Conservation (phyloP, 192 early-diverging fungal species). For the Backusella sp. region DNA sequence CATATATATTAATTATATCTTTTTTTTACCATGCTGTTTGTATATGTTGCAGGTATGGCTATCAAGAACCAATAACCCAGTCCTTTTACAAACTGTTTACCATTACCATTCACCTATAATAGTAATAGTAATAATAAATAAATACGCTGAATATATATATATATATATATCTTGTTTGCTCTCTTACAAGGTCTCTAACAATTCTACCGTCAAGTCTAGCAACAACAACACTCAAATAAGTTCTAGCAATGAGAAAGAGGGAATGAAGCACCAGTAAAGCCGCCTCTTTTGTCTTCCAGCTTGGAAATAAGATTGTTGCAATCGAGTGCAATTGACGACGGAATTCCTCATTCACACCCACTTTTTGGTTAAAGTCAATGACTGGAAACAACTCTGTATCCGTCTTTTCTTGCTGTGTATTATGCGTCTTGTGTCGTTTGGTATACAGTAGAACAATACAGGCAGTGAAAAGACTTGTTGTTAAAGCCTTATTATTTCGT, state of each 20-base stretch:
- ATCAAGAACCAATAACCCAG: slow-evolving; percentile 91
- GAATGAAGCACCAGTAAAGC: slow-evolving; percentile 80
- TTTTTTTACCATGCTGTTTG: slow-evolving; percentile 91
- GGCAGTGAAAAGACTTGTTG: slow-evolving; percentile 7
- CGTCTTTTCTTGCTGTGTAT: neutral
- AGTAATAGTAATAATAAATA: neutral
- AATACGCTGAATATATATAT: neutral
- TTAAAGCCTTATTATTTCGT: slow-evolving; percentile 2
- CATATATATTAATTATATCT: neutral
- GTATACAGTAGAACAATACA: neutral
- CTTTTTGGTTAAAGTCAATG: slow-evolving; percentile 31
- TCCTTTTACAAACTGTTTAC: slow-evolving; percentile 71
- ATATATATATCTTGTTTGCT: neutral
- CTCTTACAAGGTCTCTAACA: slow-evolving; percentile 89
- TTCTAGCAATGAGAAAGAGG: slow-evolving; percentile 83
- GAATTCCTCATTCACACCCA: slow-evolving; percentile 62
- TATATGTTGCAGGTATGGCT: slow-evolving; percentile 94
- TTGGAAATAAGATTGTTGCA: slow-evolving; percentile 80
- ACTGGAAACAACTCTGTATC: neutral
- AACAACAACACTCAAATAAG: slow-evolving; percentile 90
- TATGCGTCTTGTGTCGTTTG: neutral
- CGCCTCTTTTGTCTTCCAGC: slow-evolving; percentile 75
- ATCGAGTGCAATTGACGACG: slow-evolving; percentile 68
- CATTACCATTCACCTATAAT: slow-evolving; percentile 71
- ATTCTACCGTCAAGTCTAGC: slow-evolving; percentile 92